phyloP scores from a whole-genome alignment of 345 rosid genomes.

The Pelargonium nanum region DNA sequence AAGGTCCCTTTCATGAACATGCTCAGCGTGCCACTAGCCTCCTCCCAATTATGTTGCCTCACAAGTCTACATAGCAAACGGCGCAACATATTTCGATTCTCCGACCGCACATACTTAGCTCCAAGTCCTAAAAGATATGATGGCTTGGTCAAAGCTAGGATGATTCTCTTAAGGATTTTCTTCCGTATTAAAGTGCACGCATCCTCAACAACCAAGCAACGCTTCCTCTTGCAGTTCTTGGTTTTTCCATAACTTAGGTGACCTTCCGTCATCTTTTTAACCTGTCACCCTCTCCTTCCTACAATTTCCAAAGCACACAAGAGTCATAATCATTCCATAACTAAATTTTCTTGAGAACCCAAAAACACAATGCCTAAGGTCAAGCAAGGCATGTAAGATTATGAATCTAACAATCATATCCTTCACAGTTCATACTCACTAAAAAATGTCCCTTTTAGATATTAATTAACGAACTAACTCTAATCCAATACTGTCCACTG shows the following conservation, averaged over 20 bases:
- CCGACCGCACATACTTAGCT: constrained; percentile 21
- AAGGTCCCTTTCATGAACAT: constrained; percentile 47
- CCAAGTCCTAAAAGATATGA: constrained; percentile 35
- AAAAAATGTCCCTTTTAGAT: too few relatives aligned
- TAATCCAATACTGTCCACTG: too few relatives aligned
- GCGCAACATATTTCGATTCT: constrained; percentile 29
- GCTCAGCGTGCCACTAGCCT: constrained; percentile 57
- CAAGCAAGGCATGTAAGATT: too few relatives aligned
- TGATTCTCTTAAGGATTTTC: constrained; percentile 23
- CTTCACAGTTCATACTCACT: too few relatives aligned
- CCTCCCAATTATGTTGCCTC: constrained; percentile 43
- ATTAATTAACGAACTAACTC: too few relatives aligned
- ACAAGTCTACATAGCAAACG: constrained; percentile 37
- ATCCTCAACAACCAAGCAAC: neutral
- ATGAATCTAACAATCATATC: too few relatives aligned
- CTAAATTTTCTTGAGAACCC: too few relatives aligned
- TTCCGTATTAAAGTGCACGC: neutral
- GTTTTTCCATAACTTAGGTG: neutral
- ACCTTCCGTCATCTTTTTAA: neutral
- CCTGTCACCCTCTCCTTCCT: neutral
- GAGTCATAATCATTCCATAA: too few relatives aligned
- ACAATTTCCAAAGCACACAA: neutral
- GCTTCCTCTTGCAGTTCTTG: neutral
- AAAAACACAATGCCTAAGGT: too few relatives aligned
- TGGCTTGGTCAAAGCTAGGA: constrained; percentile 36